Evolutionary conservation across 768 basidiomycete genomes (phyloP), one percentile per base, ranked within the genome.

Genomic region (Amanita jacksonii): DNA sequence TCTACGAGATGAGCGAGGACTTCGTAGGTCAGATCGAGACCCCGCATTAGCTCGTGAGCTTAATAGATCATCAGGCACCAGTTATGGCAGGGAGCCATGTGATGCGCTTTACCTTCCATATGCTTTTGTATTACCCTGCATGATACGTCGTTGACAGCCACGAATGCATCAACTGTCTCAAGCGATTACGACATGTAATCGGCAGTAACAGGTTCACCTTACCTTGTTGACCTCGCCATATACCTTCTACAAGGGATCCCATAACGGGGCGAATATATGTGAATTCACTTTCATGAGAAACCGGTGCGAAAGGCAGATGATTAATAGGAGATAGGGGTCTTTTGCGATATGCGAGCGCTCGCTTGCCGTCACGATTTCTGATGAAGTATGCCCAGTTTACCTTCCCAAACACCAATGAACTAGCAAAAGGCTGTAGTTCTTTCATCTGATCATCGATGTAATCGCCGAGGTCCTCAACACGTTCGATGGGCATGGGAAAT

Each of bases 141-240:
- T 13, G 39, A 28, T 9, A 41, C 3, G 31, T 31, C 28, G n/a
- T 30, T 19, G 12, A 18, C 24, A 6, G 57, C 66, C 27, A 63
- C 55, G 27, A 57, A 49, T 5, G 64, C 51, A 49, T 69, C 66
- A 64, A 43, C 20, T 41, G 27, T 39, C 31, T 12, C 18, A 30
- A 2, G 15, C 7, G 44, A 34, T 16, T 25, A 41, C 18, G 19
- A 4, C 6, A n/a, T n/a, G n/a, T n/a, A n/a, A n/a, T n/a, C n/a
- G n/a, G n/a, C n/a, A n/a, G n/a, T n/a, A n/a, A n/a, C 22, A 43
- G 40, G 8, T 27, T 12, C 16, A 13, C 5, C 27, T 24, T 5
- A 34, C 63, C 65, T 57, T 62, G 58, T 45, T 54, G 59, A 8
- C 62, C 65, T 22, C 62, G 60, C 65, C 67, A 70, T 23, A 62